Conservation (phyloP, 208 protist genomes). For the Trypanosoma congolense region DNA sequence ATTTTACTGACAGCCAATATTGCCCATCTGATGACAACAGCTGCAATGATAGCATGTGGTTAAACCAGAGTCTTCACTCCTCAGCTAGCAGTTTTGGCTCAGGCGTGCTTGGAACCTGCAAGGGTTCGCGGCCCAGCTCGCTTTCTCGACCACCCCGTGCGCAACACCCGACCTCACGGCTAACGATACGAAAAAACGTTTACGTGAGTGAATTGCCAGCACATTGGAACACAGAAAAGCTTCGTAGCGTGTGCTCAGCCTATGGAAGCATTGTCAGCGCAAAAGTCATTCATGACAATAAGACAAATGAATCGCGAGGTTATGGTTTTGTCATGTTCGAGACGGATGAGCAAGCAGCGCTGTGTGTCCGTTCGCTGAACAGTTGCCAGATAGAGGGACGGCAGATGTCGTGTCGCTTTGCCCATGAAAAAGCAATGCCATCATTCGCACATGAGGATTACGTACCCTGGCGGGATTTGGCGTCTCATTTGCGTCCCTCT, state of each 20-base stretch:
- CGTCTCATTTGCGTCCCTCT: background rate
- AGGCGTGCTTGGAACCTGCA: no score
- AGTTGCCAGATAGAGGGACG: conserved; percentile 16
- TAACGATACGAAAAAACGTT: conserved; percentile 29
- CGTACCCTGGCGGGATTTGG: background rate
- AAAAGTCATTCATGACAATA: conserved; percentile 42
- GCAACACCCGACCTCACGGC: background rate
- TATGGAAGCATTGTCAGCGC: conserved; percentile 59
- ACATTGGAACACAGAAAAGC: conserved; percentile 57
- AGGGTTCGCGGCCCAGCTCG: background rate
- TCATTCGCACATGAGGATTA: conserved; percentile 27
- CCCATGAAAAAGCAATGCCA: conserved; percentile 52
- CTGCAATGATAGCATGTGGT: background rate
- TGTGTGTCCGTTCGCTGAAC: conserved; percentile 34
- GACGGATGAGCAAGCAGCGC: conserved; percentile 29
- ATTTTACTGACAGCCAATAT: background rate
- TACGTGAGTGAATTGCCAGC: conserved; percentile 59
- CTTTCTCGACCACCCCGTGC: background rate
- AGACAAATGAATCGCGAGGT: conserved; percentile 42
- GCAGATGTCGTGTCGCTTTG: conserved; percentile 45
- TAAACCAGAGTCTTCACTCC: background rate
- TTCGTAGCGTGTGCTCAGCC: conserved; percentile 38
- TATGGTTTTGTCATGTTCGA: conserved; percentile 74
- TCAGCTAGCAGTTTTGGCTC: background rate
- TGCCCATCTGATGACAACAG: background rate